A percentile compares a stretch with the other conserved stretches of the same genome.
Evolutionary conservation across 2,329 filamentous ascomycete species (phyloP).

Genomic region (Macrophomina pseudophaseolina): DNA sequence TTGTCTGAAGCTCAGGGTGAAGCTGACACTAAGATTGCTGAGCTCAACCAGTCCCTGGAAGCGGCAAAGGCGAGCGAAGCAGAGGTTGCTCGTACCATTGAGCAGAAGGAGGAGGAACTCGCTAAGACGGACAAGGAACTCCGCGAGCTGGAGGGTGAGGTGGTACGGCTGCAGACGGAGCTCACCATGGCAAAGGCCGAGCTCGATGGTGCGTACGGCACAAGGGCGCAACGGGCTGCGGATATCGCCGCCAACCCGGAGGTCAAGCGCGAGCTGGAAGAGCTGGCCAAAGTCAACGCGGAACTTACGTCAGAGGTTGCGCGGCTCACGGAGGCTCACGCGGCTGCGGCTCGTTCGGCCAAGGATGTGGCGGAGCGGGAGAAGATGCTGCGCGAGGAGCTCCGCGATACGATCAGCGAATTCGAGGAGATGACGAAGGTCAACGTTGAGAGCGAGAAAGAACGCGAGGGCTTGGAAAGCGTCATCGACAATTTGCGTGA

Average conservation of each 20-base stretch:
- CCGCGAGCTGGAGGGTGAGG: conserved; percentile 61
- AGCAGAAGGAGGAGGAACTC: conserved; percentile 43
- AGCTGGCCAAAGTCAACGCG: conserved; percentile 53
- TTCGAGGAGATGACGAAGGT: conserved; percentile 74
- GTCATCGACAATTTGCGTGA: conserved; percentile 68
- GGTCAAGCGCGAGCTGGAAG: conserved; percentile 65
- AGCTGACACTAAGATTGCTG: conserved; percentile 40
- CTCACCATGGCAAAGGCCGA: conserved; percentile 90
- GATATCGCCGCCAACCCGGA: conserved; percentile 63
- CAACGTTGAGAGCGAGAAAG: conserved; percentile 73
- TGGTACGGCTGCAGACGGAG: conserved; percentile 72
- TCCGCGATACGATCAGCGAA: conserved; percentile 70
- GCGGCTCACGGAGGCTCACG: conserved; percentile 34
- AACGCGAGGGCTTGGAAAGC: conserved; percentile 67
- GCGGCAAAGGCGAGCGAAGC: no score
- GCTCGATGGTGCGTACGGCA: conserved; percentile 91
- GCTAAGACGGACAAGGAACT: conserved; percentile 26
- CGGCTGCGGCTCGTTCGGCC: conserved; percentile 43
- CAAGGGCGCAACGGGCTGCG: conserved; percentile 70
- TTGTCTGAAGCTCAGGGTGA: conserved; percentile 44
- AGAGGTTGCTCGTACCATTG: conserved; percentile 35
- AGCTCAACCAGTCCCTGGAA: conserved; percentile 32
- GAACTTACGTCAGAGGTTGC: conserved; percentile 49
- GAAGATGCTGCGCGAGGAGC: conserved; percentile 64
- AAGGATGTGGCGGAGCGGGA: conserved; percentile 45